A percentile compares a stretch with the other conserved stretches of the same genome.
These are phyloP conservation scores for Nemania abortiva DNA, from an alignment of 2,329 filamentous ascomycete species.

Conservation along the genomic window DNA sequence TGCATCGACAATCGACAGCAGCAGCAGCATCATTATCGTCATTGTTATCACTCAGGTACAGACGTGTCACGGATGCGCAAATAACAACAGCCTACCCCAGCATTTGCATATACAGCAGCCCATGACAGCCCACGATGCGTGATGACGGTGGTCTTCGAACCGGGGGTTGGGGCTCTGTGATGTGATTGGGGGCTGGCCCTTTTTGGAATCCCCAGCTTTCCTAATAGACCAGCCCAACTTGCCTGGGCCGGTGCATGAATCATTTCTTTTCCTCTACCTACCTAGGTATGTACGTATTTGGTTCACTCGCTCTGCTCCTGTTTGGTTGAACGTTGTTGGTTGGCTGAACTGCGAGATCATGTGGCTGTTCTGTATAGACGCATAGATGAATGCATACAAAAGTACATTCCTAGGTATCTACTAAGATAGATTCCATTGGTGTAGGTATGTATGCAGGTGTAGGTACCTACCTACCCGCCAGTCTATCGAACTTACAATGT, in stretches of 20 bases:
- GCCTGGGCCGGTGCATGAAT: background rate
- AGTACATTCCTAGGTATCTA: background rate
- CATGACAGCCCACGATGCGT: background rate
- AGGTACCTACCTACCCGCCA: no score
- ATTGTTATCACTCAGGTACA: background rate
- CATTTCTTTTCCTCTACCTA: conserved; percentile 10
- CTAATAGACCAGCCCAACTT: background rate
- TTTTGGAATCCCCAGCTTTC: background rate
- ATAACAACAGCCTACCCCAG: conserved; percentile 4
- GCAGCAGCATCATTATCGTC: background rate
- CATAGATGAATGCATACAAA: background rate
- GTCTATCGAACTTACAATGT: no score
- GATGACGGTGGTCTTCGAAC: background rate
- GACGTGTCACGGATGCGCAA: conserved; percentile 6
- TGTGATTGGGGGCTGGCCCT: background rate
- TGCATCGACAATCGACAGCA: conserved; percentile 13
- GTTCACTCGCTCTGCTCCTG: conserved; percentile 2
- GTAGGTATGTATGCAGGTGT: background rate
- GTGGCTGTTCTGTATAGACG: conserved; percentile 1
- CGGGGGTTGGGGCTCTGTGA: background rate
- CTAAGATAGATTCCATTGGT: no score
- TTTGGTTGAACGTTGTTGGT: conserved; percentile 8
- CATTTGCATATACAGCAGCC: background rate
- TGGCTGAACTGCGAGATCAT: conserved; percentile 9
- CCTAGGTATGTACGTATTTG: no score